Evolutionary conservation across 2,329 filamentous ascomycete species (phyloP), one percentile per base, ranked within the genome.

Genomic region (Dactylellina leptospora): DNA sequence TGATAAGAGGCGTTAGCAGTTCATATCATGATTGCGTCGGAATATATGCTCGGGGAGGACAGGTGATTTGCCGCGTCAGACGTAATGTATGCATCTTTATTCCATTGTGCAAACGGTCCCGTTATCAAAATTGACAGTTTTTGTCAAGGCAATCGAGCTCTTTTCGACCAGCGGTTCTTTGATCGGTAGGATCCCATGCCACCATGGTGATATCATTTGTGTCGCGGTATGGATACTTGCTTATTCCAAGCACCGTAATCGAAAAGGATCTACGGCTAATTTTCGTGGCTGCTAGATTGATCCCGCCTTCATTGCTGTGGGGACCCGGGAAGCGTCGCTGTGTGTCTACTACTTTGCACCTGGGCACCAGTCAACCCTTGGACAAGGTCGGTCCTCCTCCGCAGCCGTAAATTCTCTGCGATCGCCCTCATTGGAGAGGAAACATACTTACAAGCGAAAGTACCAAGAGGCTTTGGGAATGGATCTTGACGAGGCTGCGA

Each of bases 391-490:
- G 68, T 72, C 68, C 53, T 60, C 68, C 30, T 60, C 68, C 38
- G 47, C 40, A 59, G 59, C 68, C 33, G 60, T 38, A 27, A 64
- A 22, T 64, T 45, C 66, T 54, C 36, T 72, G 45, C 53, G 16
- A 44, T 54, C 59, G 59, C 36, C 68, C 28, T 42, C 45, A 38
- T 60, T 64, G 48, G 59, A 72, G 68, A 64, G 59, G 60, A 72
- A 64, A 40, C 44, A 64, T 72, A 64, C 68, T 72, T 72, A 72
- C 68, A 72, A 72, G 60, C 53, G 68, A 28, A 72, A 72, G 68
- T 72, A 63, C 56, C 45, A 27, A 50, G 68, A 72, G 53, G 68
- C 68, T 33, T 54, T 72, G 68, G 68, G 68, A 44, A 47, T 61
- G 59, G 68, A 72, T 50, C 59, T 58, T 72, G 59, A 72, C 27